phyloP scores from a whole-genome alignment of 2,329 filamentous ascomycete species.

The Aspergillus quadrilineatus region DNA sequence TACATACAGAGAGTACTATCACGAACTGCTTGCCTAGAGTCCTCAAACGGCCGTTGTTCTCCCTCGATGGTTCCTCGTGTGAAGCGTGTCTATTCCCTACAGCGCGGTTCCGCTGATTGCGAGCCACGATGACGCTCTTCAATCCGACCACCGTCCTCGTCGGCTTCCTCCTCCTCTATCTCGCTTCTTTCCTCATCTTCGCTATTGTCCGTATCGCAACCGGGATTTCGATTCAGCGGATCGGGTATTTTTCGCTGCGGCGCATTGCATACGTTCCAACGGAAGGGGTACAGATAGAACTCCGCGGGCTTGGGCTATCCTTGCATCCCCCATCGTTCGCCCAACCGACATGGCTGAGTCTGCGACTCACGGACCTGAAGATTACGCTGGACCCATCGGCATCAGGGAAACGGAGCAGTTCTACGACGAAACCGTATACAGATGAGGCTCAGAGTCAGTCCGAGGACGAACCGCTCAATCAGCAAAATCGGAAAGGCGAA shows the following conservation, averaged over 20 bases:
- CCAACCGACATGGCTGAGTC: constrained; percentile 92
- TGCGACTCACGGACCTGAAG: constrained; percentile 81
- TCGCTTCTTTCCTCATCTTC: constrained; percentile 89
- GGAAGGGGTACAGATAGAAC: constrained; percentile 85
- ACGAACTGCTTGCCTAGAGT: constrained; percentile 3
- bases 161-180: constrained; percentile 79
- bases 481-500: constrained; percentile 18
- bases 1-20: not conserved
- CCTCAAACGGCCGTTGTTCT: not conserved
- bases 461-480: constrained; percentile 24
- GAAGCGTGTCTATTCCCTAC: constrained; percentile 16
- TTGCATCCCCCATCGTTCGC: constrained; percentile 94
- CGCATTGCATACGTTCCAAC: constrained; percentile 85
- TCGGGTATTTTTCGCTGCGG: constrained; percentile 88
- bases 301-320: constrained; percentile 82
- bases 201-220: constrained; percentile 89
- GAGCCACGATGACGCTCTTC: constrained; percentile 46
- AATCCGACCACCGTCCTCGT: constrained; percentile 81
- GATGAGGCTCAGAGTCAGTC: constrained; percentile 24
- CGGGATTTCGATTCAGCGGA: constrained; percentile 89
- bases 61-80: constrained; percentile 24
- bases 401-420: constrained; percentile 42
- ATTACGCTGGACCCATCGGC: constrained; percentile 76
- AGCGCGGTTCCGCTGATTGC: constrained; percentile 35
- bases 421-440: constrained; percentile 22